A percentile compares a stretch with the other conserved stretches of the same genome.
These are phyloP conservation scores for Crucibulum cyathiforme DNA, from an alignment of 1,284 basidiomycete genomes.

Conservation along the genomic window DNA sequence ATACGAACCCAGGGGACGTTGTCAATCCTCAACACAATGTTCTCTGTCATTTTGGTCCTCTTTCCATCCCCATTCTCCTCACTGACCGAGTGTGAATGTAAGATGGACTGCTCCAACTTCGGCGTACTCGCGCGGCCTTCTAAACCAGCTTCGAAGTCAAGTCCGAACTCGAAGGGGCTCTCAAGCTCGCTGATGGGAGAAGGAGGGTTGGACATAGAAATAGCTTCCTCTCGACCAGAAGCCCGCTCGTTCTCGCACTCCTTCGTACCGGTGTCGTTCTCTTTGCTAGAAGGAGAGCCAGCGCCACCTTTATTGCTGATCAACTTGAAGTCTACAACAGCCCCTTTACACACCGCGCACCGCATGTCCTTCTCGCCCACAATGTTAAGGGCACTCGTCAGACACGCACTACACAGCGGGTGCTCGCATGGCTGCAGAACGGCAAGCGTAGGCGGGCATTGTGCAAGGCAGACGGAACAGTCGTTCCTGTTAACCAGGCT, in stretches of 20 bases:
- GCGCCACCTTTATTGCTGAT: conserved; percentile 25
- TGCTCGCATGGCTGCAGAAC: conserved; percentile 75
- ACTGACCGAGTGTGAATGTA: not conserved
- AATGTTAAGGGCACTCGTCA: conserved; percentile 83
- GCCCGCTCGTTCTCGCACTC: conserved; percentile 7
- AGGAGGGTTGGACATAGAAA: not conserved
- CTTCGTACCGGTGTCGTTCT: conserved; percentile 9
- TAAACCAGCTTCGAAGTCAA: conserved; percentile 29
- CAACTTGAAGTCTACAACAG: conserved; percentile 73
- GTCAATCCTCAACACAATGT: conserved; percentile 76
- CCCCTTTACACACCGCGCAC: conserved; percentile 74
- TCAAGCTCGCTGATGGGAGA: conserved; percentile 34
- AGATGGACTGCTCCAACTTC: conserved; percentile 29
- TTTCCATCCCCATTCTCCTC: conserved; percentile 6
- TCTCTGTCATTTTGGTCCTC: conserved; percentile 36
- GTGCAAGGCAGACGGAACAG: conserved; percentile 46
- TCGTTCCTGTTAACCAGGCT: conserved; percentile 26
- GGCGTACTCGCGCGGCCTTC: conserved; percentile 47
- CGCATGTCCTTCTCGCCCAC: conserved; percentile 86
- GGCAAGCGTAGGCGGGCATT: conserved; percentile 57
- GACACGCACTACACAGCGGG: conserved; percentile 75
- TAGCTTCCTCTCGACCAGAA: not conserved
- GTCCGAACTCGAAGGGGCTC: conserved; percentile 46
- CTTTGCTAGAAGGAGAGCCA: not conserved
- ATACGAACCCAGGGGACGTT: conserved; percentile 82